phyloP scores from a whole-genome alignment of 2,329 filamentous ascomycete genomes.

The Sphaerostilbella broomeana region DNA sequence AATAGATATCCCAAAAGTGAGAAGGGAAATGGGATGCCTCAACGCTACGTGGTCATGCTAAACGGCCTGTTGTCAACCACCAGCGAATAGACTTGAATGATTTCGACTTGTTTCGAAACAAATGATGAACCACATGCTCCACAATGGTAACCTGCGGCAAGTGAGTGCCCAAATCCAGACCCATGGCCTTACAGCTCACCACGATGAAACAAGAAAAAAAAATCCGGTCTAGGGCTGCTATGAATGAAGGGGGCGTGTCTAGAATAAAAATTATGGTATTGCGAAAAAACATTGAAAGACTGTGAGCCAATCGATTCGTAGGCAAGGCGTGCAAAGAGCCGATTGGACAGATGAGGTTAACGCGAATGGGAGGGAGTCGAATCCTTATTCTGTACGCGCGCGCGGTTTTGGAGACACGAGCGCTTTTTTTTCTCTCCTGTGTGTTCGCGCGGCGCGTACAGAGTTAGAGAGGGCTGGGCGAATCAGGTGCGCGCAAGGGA shows the following conservation, averaged over 20 bases:
- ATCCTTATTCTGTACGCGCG: background rate
- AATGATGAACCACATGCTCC: no score
- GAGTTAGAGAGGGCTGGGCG: slow-evolving; percentile 2
- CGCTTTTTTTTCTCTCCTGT: background rate
- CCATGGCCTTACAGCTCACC: no score
- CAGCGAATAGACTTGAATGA: background rate
- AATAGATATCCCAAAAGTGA: no score
- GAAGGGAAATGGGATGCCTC: no score
- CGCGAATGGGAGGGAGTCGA: background rate
- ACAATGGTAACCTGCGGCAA: no score
- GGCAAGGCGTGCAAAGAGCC: slow-evolving; percentile 5
- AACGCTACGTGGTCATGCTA: no score
- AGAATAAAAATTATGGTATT: no score
- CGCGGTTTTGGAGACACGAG: background rate
- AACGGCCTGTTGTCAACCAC: background rate
- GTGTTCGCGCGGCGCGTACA: slow-evolving; percentile 11
- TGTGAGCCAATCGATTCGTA: slow-evolving; percentile 1
- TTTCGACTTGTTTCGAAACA: slow-evolving; percentile 1
- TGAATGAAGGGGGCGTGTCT: no score
- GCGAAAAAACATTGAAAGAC: no score
- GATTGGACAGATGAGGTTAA: slow-evolving; percentile 6
- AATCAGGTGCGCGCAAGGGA: slow-evolving; percentile 2
- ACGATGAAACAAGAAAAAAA: no score
- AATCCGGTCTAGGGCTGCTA: no score
- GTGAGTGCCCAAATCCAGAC: background rate